Evolutionary conservation across 108 stramenopile genomes (phyloP), one percentile per base, ranked within the genome.

Genomic region (Fragilaria crotonensis): DNA sequence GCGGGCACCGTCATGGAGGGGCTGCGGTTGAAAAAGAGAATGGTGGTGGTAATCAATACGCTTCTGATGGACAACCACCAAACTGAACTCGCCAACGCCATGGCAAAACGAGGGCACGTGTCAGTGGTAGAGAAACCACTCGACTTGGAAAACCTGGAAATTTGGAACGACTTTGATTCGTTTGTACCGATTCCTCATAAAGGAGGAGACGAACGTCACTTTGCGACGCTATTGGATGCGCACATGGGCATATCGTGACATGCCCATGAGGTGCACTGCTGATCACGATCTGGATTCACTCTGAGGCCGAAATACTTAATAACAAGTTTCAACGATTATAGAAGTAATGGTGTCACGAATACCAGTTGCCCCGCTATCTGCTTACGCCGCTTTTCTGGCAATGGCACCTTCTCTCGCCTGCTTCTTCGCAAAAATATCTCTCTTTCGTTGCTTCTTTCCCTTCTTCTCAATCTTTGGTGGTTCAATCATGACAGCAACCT

Each of bases 31-130:
- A 33, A 64, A 30, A 71, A 67, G 59, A 64, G 60, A 3, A 63
- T 85, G 33, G 74, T 95, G 11, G 96, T 93, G 3, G 91, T 94
- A 0, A 92, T 95, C 48, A 97, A 97, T 65, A 68, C 75, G 0
- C 49, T 32, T 14, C 78, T 97, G 23, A 97, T 97, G 96, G 73
- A 96, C 80, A 94, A 96, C 79, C 96, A 97, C 64, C 96, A 97
- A 62, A 66, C 75, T 30, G 96, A 97, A 66, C 67, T 97, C 17
- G 96, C 96, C 2, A 62, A 62, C 25, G 95, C 93, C 11, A 78
- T 97, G 73, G 83, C 78, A 29, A 64, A 53, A 45, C 58, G 85
- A 20, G 64, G 59, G 4, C 77, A 89, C 49, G 55, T 93, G 26
- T 66, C 50, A 22, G 77, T 89, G 59, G 71, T 84, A 5, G 62